Conservation (phyloP, 179 eudicot genomes). For the Beta corolliflora region DNA sequence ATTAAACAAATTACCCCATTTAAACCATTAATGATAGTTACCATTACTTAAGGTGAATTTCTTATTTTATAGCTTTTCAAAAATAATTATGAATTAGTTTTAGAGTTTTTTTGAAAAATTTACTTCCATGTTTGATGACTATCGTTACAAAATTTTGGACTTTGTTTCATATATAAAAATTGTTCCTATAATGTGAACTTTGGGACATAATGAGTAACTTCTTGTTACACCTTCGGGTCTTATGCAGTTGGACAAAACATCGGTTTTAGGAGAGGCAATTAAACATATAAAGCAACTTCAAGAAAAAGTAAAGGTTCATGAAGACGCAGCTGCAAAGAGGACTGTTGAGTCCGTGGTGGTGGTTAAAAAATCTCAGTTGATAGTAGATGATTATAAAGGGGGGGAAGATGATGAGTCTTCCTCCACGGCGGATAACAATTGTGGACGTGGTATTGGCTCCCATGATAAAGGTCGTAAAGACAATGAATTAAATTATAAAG, state of each 20-base stretch:
- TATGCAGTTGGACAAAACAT: slow-evolving; percentile 16
- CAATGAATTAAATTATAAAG: neutral
- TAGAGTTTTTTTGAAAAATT: no score
- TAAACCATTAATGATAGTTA: no score
- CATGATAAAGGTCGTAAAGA: neutral
- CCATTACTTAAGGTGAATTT: no score
- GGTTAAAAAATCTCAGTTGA: neutral
- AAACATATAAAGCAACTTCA: slow-evolving; percentile 11
- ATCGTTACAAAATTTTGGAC: no score
- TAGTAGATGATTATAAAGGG: neutral
- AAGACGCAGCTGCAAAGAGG: slow-evolving; percentile 1
- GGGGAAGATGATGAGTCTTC: neutral
- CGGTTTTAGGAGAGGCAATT: slow-evolving; percentile 13
- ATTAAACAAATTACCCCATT: no score
- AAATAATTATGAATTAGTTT: no score
- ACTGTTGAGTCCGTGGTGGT: neutral
- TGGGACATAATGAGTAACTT: no score
- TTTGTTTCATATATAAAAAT: no score
- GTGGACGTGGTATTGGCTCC: neutral
- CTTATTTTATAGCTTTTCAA: no score
- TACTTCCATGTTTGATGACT: no score
- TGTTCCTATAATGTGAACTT: no score
- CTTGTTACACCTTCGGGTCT: neutral
- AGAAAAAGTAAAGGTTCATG: slow-evolving; percentile 19
- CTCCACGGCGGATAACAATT: neutral